phyloP scores from a whole-genome alignment of 805 yeast genomes.

The Yarrowia yakushimensis region DNA sequence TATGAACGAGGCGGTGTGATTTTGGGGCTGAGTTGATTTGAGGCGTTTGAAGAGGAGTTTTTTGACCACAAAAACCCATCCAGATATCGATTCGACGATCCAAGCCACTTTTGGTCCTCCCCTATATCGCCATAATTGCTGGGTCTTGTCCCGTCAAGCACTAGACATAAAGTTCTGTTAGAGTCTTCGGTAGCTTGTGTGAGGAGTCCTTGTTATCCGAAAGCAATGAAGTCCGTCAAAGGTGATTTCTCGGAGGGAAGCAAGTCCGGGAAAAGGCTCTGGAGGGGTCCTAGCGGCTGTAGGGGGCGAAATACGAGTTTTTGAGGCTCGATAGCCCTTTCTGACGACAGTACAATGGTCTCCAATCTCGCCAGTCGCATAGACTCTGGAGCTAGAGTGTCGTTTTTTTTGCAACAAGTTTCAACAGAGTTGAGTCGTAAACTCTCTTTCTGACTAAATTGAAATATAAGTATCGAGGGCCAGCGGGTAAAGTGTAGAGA shows the following conservation, averaged over 20 bases:
- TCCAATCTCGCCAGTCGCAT: slow-evolving; percentile 1
- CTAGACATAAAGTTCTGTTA: neutral
- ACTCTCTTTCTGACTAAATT: neutral
- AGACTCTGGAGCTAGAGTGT: neutral
- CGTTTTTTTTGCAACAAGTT: neutral
- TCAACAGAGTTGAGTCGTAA: neutral
- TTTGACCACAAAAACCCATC: no score
- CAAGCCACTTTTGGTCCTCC: no score
- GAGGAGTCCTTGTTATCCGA: neutral
- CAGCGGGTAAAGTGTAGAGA: neutral
- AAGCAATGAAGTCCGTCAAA: neutral
- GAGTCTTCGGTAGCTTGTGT: neutral
- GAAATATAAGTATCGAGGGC: neutral
- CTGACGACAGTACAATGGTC: no score
- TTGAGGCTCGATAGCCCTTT: neutral
- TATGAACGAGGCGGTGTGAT: neutral
- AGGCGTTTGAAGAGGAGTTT: no score
- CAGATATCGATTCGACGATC: no score
- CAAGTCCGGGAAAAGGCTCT: neutral
- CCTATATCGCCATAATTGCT: no score
- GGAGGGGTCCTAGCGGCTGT: neutral
- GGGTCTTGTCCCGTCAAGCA: neutral
- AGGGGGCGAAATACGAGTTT: neutral
- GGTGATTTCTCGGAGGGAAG: neutral
- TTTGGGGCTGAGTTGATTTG: no score